Percentiles rank a stretch among this genome's conserved stretches.
Evolutionary conservation across 257 asterid species (phyloP).

Genomic region (Solanum clarkiae): DNA sequence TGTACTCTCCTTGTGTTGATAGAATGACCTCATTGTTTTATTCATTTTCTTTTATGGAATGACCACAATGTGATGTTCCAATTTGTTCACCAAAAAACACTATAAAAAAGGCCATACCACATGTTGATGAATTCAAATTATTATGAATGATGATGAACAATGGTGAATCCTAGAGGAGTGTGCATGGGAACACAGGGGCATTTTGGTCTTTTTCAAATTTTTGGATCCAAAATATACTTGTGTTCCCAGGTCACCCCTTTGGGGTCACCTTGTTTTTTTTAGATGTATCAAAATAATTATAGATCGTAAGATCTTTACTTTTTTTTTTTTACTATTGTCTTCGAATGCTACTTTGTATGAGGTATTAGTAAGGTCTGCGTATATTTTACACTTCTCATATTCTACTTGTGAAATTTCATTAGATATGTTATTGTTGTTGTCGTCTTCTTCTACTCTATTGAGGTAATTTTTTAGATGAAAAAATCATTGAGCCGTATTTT

Average conservation of each 20-base stretch:
- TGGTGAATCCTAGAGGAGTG: conserved; percentile 20
- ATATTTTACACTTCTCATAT: accelerated
- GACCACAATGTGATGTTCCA: background rate
- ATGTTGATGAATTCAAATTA: background rate
- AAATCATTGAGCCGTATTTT: too few relatives aligned
- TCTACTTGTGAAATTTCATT: too few relatives aligned
- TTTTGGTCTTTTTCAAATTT: background rate
- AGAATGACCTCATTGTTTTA: conserved; percentile 23
- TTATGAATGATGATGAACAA: background rate
- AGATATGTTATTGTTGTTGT: too few relatives aligned
- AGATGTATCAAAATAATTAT: too few relatives aligned
- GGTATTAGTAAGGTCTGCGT: too few relatives aligned
- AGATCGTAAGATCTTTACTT: background rate
- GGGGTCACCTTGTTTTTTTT: background rate
- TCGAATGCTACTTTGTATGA: too few relatives aligned
- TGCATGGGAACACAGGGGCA: conserved; percentile 27
- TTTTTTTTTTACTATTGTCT: too few relatives aligned
- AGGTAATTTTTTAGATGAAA: too few relatives aligned
- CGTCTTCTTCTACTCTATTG: too few relatives aligned
- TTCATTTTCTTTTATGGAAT: background rate
- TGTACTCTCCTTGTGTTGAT: conserved; percentile 1
- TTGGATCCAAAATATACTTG: conserved; percentile 1
- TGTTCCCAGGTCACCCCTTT: conserved; percentile 65
- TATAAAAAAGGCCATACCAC: background rate
- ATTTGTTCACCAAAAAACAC: background rate